Base-by-base conservation (phyloP, 1,284 basidiomycete species). In the Phlebopus sp. region DNA sequence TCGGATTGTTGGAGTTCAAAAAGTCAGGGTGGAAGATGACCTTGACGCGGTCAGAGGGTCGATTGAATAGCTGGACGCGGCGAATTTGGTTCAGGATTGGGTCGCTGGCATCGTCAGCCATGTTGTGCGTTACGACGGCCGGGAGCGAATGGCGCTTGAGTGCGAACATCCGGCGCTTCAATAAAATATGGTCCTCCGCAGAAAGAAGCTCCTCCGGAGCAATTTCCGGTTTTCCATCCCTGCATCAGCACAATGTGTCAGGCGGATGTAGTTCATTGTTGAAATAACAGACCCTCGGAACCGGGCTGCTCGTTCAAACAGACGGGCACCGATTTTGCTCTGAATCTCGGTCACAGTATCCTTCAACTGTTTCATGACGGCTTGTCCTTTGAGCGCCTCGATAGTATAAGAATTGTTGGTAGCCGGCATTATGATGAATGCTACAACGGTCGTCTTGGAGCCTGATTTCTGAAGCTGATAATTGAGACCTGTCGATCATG, bases 381-480 rank as follows among this genome's bases (percentile, higher is more conserved):
- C 96, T 67, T 98, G 96, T 5, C 96, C 96, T 71, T 99, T 98
- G 60, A 98, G 83, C 5, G 96, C 93, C 65, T 99, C 96, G 63
- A 99, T 84, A 18, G 95, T 97, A 73, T 98, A 99, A 14, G 92
- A 96, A 64, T 96, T 90, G 6, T 93, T 97, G 5, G 91, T 73
- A 3, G 96, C 96, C 21, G 96, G 96, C 92, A 97, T 96, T 71
- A 99, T 98, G 70, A 99, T 93, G 74, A 99, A 99, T 0, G 96
- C 96, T 21, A 99, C 92, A 38, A 98, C 86, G 10, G 96, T 97
- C 42, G 75, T 78, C 64, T 83, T 87, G 25, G 86, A 86, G 7
- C 80, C 84, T 39, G 85, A 74, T 66, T 90, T 83, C 70, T 97
- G 87, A 35, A 98, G 77, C 25, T 84, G 86, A 68, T 88, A 84